Evolutionary conservation across 192 early-diverging fungal genomes (phyloP), one percentile per base, ranked within the genome.

Genomic region (Backusella morwellensis): DNA sequence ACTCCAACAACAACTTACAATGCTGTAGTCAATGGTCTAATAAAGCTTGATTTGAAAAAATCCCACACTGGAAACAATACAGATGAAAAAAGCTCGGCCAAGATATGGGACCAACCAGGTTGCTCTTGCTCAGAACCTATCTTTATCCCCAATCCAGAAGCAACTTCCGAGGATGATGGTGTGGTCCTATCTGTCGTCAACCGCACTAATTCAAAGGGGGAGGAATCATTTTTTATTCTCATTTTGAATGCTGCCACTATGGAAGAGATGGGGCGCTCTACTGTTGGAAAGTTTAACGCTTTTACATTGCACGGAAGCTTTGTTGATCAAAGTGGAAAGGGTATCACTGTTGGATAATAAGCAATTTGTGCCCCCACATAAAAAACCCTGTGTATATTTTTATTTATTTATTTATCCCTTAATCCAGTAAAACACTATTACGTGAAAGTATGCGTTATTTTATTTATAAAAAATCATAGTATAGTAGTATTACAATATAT

Each of bases 91-190:
- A 74, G 66, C 11, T 56, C 67, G 12, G 66, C 71, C 17, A 34
- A 54, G n/a, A 56, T 75, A 1, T 84, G 79, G 82, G 79, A 84
- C 41, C 70, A 80, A 52, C 78, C 82, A 0, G 77, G 79, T 4
- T 80, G 76, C 35, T 75, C 68, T 19, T 84, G 82, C 56, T 54
- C 82, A 3, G 82, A 80, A 54, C 79, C 77, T 9, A 76, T 80
- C 3, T 84, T 80, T 73, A 35, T 84, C 3, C 76, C 79, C 4
- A 41, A 66, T 19, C 76, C 67, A 12, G 70, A 80, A 34, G 73
- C 34, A 14, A 80, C 40, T 29, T 26, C 26, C 19, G 79, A 84
- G 66, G 82, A 84, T 32, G 79, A 84, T 14, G 82, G 82, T 42
- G 82, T 75, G 0, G 36, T 84, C 1, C 32, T 84, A 5, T 75